Conservation (phyloP, 495 filamentous ascomycete species). For the Symbiotaphrina buchneri region DNA sequence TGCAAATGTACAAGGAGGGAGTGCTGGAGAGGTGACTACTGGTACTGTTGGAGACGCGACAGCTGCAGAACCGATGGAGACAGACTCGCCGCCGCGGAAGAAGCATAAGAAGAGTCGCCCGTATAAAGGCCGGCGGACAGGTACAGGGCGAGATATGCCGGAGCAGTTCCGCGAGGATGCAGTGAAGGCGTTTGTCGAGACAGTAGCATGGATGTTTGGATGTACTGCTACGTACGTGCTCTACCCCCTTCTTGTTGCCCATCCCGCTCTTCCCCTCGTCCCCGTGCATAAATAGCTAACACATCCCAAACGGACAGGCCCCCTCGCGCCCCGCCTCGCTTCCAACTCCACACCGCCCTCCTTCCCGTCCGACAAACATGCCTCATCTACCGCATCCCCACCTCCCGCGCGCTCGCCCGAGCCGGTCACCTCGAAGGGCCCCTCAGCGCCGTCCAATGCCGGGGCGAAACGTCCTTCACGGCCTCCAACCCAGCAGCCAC, state of each 20-base stretch:
- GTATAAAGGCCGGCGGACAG: slow-evolving; percentile 27
- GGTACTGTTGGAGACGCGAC: too few relatives aligned
- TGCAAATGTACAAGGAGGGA: neutral
- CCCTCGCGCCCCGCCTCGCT: slow-evolving; percentile 35
- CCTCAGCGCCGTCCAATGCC: slow-evolving; percentile 29
- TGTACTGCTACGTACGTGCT: slow-evolving; percentile 14
- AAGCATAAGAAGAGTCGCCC: neutral
- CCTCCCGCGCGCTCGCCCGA: slow-evolving; percentile 43
- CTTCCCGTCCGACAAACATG: slow-evolving; percentile 26
- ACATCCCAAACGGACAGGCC: too few relatives aligned
- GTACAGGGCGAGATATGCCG: slow-evolving; percentile 50
- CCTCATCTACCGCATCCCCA: slow-evolving; percentile 43
- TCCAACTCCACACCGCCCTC: slow-evolving; percentile 29
- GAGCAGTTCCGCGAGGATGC: slow-evolving; percentile 47
- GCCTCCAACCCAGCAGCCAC: slow-evolving; percentile 15
- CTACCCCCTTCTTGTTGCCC: neutral
- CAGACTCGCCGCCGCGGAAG: neutral
- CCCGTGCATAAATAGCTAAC: neutral
- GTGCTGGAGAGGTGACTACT: too few relatives aligned
- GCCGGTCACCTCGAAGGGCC: slow-evolving; percentile 60
- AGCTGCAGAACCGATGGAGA: neutral
- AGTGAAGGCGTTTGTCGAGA: slow-evolving; percentile 51
- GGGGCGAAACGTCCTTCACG: slow-evolving; percentile 32
- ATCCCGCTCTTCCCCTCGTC: neutral
- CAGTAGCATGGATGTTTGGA: slow-evolving; percentile 57